Percentiles rank a stretch among this genome's conserved stretches.
Evolutionary conservation across 148 eudicot genomes (phyloP).

Genomic region (Cornus controversa): DNA sequence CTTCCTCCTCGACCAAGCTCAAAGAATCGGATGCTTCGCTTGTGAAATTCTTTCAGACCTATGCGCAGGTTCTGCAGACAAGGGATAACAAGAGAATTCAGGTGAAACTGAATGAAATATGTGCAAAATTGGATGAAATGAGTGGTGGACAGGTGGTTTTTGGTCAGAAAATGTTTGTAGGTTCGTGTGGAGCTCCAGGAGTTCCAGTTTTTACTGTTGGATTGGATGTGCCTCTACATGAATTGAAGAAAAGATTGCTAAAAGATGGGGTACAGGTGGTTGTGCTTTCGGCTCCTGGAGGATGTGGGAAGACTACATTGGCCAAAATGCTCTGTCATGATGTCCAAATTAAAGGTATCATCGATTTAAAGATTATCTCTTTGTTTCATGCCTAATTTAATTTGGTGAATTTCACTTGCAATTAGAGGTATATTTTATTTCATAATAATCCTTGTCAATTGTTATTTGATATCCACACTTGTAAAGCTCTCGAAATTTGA

Average conservation of each 20-base stretch:
- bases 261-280: slow-evolving; percentile 15
- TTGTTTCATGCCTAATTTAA: too few species aligned
- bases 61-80: not conserved
- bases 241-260: slow-evolving; percentile 18
- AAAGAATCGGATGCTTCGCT: slow-evolving; percentile 11
- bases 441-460: too few species aligned
- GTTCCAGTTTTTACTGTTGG: slow-evolving; percentile 27
- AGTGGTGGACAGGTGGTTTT: too few species aligned
- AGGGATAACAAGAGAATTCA: slow-evolving; percentile 3
- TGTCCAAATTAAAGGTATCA: slow-evolving; percentile 10
- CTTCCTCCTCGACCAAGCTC: slow-evolving; percentile 17
- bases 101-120: not conserved
- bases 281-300: slow-evolving; percentile 35
- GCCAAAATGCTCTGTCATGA: slow-evolving; percentile 19
- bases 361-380: not conserved
- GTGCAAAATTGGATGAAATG: too few species aligned
- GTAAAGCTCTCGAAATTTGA: too few species aligned
- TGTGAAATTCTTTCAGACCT: slow-evolving; percentile 14
- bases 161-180: not conserved
- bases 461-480: too few species aligned
- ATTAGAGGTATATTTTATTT: too few species aligned
- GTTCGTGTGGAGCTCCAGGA: slow-evolving; percentile 21
- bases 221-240: slow-evolving; percentile 23
- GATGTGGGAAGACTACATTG: slow-evolving; percentile 31
- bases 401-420: too few species aligned